Conservation (phyloP, 371 early-diverging fungal genomes). For the Choanephora cucurbitarum region DNA sequence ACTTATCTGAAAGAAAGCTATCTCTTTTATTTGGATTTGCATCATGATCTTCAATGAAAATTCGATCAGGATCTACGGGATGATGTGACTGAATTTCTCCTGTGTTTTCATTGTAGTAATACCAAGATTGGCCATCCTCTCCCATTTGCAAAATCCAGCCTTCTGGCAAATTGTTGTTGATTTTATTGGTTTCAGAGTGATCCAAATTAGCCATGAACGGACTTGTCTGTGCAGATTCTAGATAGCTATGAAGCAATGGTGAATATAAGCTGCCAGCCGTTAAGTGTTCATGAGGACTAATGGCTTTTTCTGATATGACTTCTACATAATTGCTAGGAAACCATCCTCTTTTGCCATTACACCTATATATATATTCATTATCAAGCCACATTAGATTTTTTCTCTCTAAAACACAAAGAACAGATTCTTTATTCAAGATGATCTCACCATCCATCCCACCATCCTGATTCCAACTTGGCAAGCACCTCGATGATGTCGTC, state of each 20-base stretch:
- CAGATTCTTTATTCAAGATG: background rate
- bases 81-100: slow-evolving; percentile 36
- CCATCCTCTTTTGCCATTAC: slow-evolving; percentile 75
- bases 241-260: background rate
- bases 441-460: slow-evolving; percentile 85
- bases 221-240: background rate
- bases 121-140: slow-evolving; percentile 39
- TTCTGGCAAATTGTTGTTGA: slow-evolving; percentile 31
- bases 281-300: background rate
- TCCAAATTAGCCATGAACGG: slow-evolving; percentile 3
- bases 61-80: slow-evolving; percentile 25
- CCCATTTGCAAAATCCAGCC: slow-evolving; percentile 46
- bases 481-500: slow-evolving; percentile 85
- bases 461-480: slow-evolving; percentile 81
- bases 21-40: slow-evolving; percentile 4
- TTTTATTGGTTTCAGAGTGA: slow-evolving; percentile 16
- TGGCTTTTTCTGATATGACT: background rate
- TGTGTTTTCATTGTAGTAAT: slow-evolving; percentile 41
- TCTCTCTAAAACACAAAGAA: no score
- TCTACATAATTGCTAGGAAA: slow-evolving; percentile 87
- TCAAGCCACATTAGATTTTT: no score
- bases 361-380: slow-evolving; percentile 21
- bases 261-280: slow-evolving; percentile 1
- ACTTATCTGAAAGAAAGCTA: slow-evolving; percentile 3
- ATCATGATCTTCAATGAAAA: slow-evolving; percentile 10